Evolutionary conservation across 768 basidiomycete genomes (phyloP), one percentile per base, ranked within the genome.

Genomic region (Russula sp.): DNA sequence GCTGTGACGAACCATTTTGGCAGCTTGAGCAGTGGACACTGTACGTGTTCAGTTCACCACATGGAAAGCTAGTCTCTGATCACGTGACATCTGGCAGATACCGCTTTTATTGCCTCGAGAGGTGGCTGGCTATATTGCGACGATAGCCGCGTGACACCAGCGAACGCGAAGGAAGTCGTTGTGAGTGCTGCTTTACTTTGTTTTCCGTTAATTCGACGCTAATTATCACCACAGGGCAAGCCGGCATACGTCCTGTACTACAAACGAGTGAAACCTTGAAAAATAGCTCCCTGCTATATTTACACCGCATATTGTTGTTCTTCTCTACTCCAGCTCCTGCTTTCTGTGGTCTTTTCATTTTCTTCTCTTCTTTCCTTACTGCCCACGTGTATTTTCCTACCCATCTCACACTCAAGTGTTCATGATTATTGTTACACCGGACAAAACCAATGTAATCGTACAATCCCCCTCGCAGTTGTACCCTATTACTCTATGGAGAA

Each of bases 1-100:
- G 95, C 81, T 10, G 94, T 98, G 47, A 96, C 92, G 62, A 98
- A 98, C 73, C 97, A 99, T 75, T 92, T 86, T 73, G 97, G 97
- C 2, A 96, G 86, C 71, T 76, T 99, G 59, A 93, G 87, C 70
- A 92, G 91, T 71, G 97, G 97, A 0, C 97, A 99, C 75, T 99
- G 97, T 97, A 69, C 75, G 94, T 80, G 6, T 32, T 37, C 27
- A 27, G 27, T 27, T 27, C 27, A 27, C 27, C 27, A 27, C 27
- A 27, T 27, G 2, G 27, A 27, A 27, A 27, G 27, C 27, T 22
- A 37, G 4, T 10, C 8, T 10, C 34, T 44, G 49, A 53, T 51
- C 57, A 51, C 49, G 34, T 59, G 63, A 37, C n/a, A 0, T 8
- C 54, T 47, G 54, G 57, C 57, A 97, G 96, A 98, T 73, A 98